Conservation (phyloP, 73 alveolate genomes). For the Blepharisma japonicum region DNA sequence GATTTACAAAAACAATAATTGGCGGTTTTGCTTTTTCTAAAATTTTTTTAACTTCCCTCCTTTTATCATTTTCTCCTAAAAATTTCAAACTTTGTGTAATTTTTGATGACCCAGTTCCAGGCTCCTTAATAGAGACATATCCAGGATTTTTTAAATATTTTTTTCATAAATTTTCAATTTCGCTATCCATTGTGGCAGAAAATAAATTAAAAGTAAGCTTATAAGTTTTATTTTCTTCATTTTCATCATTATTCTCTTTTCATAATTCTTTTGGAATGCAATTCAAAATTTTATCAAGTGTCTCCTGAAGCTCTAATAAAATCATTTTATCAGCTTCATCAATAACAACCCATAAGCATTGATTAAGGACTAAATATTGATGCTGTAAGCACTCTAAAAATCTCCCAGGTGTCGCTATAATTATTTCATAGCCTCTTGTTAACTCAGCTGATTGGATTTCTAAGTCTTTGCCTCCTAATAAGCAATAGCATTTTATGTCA, state of each 20-base stretch:
- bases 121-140: neutral
- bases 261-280: slow-evolving; percentile 9
- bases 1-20: slow-evolving; percentile 35
- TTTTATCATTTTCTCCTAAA: slow-evolving; percentile 1
- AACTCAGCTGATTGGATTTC: neutral
- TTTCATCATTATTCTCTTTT: neutral
- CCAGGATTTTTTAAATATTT: slow-evolving; percentile 21
- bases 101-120: neutral
- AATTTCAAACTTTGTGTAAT: neutral
- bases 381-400: slow-evolving; percentile 68
- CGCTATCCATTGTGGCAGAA: slow-evolving; percentile 22
- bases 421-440: slow-evolving; percentile 74
- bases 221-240: neutral
- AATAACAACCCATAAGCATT: slow-evolving; percentile 82
- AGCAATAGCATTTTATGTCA: slow-evolving; percentile 51
- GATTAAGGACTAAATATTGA: slow-evolving; percentile 51
- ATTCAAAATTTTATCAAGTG: neutral
- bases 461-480: slow-evolving; percentile 53
- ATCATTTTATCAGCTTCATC: slow-evolving; percentile 96
- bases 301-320: slow-evolving; percentile 33
- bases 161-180: slow-evolving; percentile 8
- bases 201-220: neutral
- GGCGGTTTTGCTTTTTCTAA: slow-evolving; percentile 9
- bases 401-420: slow-evolving; percentile 96
- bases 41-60: neutral